A percentile compares a stretch with the other conserved stretches of the same genome.
phyloP scores from a whole-genome alignment of 495 filamentous ascomycete species.

The Penicillium argentinense region DNA sequence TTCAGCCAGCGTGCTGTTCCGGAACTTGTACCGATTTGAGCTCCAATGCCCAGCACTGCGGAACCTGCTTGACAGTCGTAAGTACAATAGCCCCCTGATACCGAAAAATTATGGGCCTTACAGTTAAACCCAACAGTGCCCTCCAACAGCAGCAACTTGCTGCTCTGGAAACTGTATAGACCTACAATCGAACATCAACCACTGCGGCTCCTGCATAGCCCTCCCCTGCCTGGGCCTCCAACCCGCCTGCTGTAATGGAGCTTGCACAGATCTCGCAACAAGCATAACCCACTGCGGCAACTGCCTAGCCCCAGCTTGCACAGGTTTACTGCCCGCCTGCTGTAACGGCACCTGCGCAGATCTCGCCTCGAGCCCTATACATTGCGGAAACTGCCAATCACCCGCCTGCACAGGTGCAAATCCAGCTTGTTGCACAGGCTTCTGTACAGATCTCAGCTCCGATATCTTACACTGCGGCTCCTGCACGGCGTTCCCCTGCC shows the following conservation, averaged over 20 bases:
- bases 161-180: constrained; percentile 19
- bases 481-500: constrained; percentile 8
- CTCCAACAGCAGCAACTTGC: constrained; percentile 5
- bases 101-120: background rate
- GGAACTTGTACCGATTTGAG: constrained; percentile 6
- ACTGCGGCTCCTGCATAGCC: constrained; percentile 15
- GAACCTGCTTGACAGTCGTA: constrained; percentile 2
- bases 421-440: constrained; percentile 18
- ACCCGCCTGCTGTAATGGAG: constrained; percentile 16
- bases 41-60: constrained; percentile 3
- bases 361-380: background rate
- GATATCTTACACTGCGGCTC: constrained; percentile 12
- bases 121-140: too few species aligned
- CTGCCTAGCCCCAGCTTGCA: constrained; percentile 7
- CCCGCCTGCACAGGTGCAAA: constrained; percentile 7
- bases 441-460: constrained; percentile 10
- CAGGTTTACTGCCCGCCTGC: constrained; percentile 12
- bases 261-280: constrained; percentile 7
- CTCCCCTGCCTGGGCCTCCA: background rate
- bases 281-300: constrained; percentile 9
- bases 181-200: constrained; percentile 1
- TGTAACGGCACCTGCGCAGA: constrained; percentile 14
- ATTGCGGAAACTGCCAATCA: constrained; percentile 10
- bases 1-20: constrained; percentile 8
- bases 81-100: background rate